Evolutionary conservation across 306 rosid genomes (phyloP), one percentile per base, ranked within the genome.

Genomic region (Trifolium repens): DNA sequence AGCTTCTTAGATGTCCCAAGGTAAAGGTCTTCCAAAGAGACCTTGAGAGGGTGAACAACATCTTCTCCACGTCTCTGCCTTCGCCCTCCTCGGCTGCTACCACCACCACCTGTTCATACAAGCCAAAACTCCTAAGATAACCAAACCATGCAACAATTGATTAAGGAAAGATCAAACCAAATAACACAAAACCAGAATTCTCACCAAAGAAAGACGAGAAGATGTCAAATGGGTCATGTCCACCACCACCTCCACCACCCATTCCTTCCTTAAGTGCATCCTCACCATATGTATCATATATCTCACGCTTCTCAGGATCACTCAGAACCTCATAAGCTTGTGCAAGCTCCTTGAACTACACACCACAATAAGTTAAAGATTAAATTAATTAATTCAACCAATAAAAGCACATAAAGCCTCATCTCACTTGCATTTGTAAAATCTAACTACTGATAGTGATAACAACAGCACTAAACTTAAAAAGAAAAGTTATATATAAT

Each of bases 1-100:
- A 91, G 94, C 89, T 94, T 94, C 90, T 94, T 94, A 2, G 98
- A 84, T 50, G 96, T 86, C 22, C 98, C 98, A 0, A 82, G 81
- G 74, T 87, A 91, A 4, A 94, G 88, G 69, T 94, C 98, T 77
- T 94, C 98, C 83, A 94, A 30, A 37, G 98, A 88, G 47, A 94
- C 97, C 89, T 94, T 94, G 69, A 94, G 91, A 44, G 97, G 93
- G 78, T 94, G 97, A 71, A 90, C 84, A 40, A 94, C 97, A 78
- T 94, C 98, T 82, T 94, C 98, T 15, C 98, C 98, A 67, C 97
- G 86, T 65, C 98, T 91, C 86, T 94, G 98, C 82, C 98, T 91
- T 49, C 97, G 83, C 19, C 96, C 98, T 39, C 98, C 75, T 71
- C 98, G 88, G 82, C 93, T 84, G 32, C 61, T 30, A 5, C 34